These are phyloP conservation scores for Hypoxylon cercidicola DNA, from an alignment of 495 filamentous ascomycete genomes.

Conservation along the genomic window DNA sequence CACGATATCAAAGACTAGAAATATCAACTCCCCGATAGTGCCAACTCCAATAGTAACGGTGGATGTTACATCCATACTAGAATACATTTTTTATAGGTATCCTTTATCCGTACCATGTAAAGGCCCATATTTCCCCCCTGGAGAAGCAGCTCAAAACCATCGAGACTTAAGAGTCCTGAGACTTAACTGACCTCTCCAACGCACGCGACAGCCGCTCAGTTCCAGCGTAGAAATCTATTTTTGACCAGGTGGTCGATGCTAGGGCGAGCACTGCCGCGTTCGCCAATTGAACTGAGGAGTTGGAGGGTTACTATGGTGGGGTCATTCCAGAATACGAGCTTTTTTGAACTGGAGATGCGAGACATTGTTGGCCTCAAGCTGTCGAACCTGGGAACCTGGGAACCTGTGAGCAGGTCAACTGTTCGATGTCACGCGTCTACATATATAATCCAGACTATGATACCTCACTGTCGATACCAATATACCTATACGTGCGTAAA, in stretches of 20 bases:
- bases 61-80: constrained; percentile 3
- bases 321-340: constrained; percentile 44
- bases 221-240: constrained; percentile 36
- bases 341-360: constrained; percentile 22
- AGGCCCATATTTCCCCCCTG: constrained; percentile 18
- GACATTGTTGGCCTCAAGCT: constrained; percentile 27
- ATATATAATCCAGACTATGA: background rate
- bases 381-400: background rate
- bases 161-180: constrained; percentile 9
- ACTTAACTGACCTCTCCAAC: constrained; percentile 16
- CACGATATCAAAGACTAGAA: no score
- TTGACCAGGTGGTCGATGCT: constrained; percentile 32
- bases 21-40: no score
- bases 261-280: constrained; percentile 21
- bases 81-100: background rate
- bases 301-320: constrained; percentile 17
- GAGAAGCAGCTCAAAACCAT: constrained; percentile 13
- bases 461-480: background rate
- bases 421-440: constrained; percentile 11
- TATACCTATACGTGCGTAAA: background rate
- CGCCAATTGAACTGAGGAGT: constrained; percentile 20
- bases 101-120: background rate
- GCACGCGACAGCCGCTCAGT: background rate
- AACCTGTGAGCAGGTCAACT: constrained; percentile 30
- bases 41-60: background rate